These are phyloP conservation scores for Datura wrightii DNA, from an alignment of 257 asterid species.

Conservation along the genomic window DNA sequence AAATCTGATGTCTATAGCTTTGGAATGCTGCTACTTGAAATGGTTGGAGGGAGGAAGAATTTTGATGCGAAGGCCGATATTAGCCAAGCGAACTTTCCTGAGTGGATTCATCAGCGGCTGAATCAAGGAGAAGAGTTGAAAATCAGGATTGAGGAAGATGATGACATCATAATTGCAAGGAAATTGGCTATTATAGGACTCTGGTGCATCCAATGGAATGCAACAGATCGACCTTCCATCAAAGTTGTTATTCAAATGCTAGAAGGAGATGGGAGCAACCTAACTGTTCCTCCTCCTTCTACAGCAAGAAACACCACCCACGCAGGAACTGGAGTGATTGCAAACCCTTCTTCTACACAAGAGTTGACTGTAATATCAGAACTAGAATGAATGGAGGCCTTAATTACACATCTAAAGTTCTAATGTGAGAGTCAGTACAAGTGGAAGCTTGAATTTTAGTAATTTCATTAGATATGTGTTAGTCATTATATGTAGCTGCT, in stretches of 20 bases:
- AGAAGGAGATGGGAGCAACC: constrained; percentile 40
- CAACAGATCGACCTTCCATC: constrained; percentile 43
- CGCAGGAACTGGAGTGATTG: neutral
- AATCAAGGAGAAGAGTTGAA: constrained; percentile 33
- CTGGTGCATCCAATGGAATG: constrained; percentile 50
- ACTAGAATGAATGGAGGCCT: neutral
- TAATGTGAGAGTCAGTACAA: neutral
- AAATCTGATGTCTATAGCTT: constrained; percentile 50
- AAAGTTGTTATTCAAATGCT: constrained; percentile 46
- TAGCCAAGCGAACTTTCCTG: constrained; percentile 44
- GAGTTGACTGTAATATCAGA: neutral
- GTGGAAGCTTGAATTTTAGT: neutral
- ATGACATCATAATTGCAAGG: constrained; percentile 26
- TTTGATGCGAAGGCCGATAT: constrained; percentile 22
- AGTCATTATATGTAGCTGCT: neutral
- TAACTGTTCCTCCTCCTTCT: constrained; percentile 43
- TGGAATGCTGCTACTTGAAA: constrained; percentile 51
- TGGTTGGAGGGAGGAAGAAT: constrained; percentile 52
- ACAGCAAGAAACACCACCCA: constrained; percentile 18
- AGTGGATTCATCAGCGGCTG: constrained; percentile 47
- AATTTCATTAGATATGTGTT: neutral
- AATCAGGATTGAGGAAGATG: constrained; percentile 28
- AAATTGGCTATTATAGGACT: constrained; percentile 40
- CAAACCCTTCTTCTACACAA: neutral
- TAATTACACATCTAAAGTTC: neutral